Evolutionary conservation across 2,329 filamentous ascomycete species (phyloP).

Genomic region (Chalaropsis ovoidea): DNA sequence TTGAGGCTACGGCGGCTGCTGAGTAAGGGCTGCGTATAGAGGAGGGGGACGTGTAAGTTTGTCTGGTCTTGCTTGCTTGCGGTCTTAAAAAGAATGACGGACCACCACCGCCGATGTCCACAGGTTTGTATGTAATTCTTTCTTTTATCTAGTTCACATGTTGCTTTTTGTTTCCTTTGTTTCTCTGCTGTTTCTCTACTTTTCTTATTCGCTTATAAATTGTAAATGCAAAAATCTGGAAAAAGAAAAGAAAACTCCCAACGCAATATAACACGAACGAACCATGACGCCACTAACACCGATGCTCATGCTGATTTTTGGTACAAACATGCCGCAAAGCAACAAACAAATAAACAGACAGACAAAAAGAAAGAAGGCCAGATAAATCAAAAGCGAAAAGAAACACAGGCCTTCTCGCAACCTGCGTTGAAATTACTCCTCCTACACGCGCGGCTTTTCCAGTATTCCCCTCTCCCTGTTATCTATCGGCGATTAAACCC

Average conservation of each 20-base stretch:
- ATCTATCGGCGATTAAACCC: constrained; percentile 31
- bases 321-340: not conserved
- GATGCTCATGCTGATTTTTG: constrained; percentile 14
- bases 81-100: not conserved
- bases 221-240: not conserved
- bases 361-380: not conserved
- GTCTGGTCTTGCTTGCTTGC: not conserved
- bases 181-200: not conserved
- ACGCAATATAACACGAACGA: not conserved
- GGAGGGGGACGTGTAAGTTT: not conserved
- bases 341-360: constrained; percentile 3
- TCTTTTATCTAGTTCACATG: not conserved
- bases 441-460: too few relatives aligned
- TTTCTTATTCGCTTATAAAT: not conserved
- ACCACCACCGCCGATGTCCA: not conserved
- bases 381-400: not conserved
- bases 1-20: constrained; percentile 17
- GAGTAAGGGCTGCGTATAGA: constrained; percentile 6
- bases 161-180: not conserved
- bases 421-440: too few relatives aligned
- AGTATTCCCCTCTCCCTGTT: too few relatives aligned
- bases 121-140: constrained; percentile 12
- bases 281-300: constrained; percentile 15
- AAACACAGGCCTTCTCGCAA: too few relatives aligned
- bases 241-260: not conserved